Conservation (phyloP, 345 rosid genomes). For the Eucalyptus curtisii region DNA sequence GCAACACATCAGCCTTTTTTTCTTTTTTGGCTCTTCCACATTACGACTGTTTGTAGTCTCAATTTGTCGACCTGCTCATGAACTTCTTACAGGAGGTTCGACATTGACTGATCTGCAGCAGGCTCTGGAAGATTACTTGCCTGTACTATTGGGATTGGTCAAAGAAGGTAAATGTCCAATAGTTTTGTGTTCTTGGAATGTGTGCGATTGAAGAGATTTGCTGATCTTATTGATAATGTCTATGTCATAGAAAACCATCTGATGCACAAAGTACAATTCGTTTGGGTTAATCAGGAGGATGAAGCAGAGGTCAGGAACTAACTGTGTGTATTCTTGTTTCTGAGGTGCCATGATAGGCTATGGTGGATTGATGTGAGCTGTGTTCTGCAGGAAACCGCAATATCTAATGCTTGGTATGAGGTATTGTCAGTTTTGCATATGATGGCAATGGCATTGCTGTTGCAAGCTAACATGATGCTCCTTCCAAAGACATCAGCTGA, state of each 20-base stretch:
- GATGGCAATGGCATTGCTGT: slow-evolving; percentile 86
- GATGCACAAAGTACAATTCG: slow-evolving; percentile 69
- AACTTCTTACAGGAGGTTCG: slow-evolving; percentile 52
- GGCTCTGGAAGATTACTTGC: slow-evolving; percentile 96
- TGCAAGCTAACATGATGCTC: slow-evolving; percentile 83
- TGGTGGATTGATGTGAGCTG: background rate
- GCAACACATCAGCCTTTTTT: background rate
- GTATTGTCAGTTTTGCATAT: slow-evolving; percentile 92
- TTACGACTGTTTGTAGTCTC: background rate
- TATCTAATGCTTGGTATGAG: slow-evolving; percentile 92
- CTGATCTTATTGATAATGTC: background rate
- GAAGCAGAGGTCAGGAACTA: slow-evolving; percentile 63
- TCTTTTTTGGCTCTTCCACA: background rate
- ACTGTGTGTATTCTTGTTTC: background rate
- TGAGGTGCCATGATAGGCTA: background rate
- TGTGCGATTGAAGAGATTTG: background rate
- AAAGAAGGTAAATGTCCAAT: slow-evolving; percentile 53
- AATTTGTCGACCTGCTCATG: slow-evolving; percentile 2
- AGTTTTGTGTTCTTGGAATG: background rate
- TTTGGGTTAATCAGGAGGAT: slow-evolving; percentile 94
- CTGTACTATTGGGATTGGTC: slow-evolving; percentile 79
- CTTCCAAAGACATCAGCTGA: slow-evolving; percentile 80
- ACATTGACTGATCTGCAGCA: slow-evolving; percentile 89
- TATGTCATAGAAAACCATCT: slow-evolving; percentile 42
- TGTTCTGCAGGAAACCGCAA: slow-evolving; percentile 70